Evolutionary conservation across 2,329 filamentous ascomycete species (phyloP), one percentile per base, ranked within the genome.

Genomic region (Penicillium olsonii): DNA sequence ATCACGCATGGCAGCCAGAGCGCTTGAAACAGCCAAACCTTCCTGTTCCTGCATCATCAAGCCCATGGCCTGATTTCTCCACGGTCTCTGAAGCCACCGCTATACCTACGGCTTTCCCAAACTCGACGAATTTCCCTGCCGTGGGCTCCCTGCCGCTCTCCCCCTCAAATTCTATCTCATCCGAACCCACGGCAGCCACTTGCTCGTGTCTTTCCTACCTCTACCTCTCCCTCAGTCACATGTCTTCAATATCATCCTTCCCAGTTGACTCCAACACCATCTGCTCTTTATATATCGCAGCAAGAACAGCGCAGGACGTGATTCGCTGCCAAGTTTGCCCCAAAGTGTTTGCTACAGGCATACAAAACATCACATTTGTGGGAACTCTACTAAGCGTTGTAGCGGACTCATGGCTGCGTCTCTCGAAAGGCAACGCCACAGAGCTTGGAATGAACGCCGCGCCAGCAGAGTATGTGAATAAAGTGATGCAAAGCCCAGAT

Each of bases 331-430:
- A 63, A 37, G 55, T 66, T 15, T 77, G 75, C 49, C 74, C 74
- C 2, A 65, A 67, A 31, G 65, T 60, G 27, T 75, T 75, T 48
- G 66, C 70, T 27, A 70, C 72, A 1, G 68, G 68, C 6, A 57
- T 73, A 19, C 74, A 76, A 50, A 77, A 77, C 44, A 67, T 77
- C 37, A 76, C 75, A 71, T 67, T 77, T 41, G 67, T 69, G n/a
- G 70, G 69, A 11, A 75, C 74, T 10, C 60, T 77, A 11, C 58
- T 77, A 38, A 76, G 67, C n/a, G 68, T 75, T 17, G 55, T 75
- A 15, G 72, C 70, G 18, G 74, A 76, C 48, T 61, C 68, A 19
- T 77, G 75, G 75, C 61, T 74, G 10, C 67, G 69, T 2, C 62
- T 76, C 15, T 70, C 63, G 18, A 62, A 68, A 42, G 61, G 64